Conservation (phyloP, 257 asterid species). For the Petrea volubilis region DNA sequence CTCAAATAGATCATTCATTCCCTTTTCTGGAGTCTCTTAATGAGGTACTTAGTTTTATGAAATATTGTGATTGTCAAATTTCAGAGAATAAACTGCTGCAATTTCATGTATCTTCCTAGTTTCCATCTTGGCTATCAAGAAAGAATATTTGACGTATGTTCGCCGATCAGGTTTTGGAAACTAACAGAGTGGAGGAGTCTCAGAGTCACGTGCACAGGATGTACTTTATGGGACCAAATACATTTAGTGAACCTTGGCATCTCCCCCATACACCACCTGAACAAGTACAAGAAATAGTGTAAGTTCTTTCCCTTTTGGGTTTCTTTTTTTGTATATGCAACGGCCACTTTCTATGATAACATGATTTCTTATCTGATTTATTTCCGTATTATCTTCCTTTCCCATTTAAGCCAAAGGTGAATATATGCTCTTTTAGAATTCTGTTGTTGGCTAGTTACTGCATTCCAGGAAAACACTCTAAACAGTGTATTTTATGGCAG, state of each 20-base stretch:
- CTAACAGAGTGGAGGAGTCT: constrained; percentile 97
- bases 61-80: not conserved
- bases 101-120: constrained; percentile 14
- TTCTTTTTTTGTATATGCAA: constrained; percentile 15
- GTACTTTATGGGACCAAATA: constrained; percentile 90
- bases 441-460: not conserved
- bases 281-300: constrained; percentile 91
- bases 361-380: not conserved
- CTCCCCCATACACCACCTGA: constrained; percentile 97
- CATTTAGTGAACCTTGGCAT: constrained; percentile 97
- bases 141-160: constrained; percentile 23
- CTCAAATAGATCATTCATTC: constrained; percentile 95
- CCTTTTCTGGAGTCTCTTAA: constrained; percentile 97
- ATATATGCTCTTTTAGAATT: not conserved
- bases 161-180: constrained; percentile 84
- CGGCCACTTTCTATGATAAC: not conserved
- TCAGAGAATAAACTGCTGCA: constrained; percentile 9
- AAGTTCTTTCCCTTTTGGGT: constrained; percentile 38
- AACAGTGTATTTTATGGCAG: constrained; percentile 49
- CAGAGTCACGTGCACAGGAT: constrained; percentile 97
- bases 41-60: constrained; percentile 54
- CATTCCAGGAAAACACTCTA: constrained; percentile 8
- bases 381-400: not conserved
- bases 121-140: constrained; percentile 8
- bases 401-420: not conserved